Percentiles rank a stretch among this genome's conserved stretches.
Conservation (phyloP, 1,284 basidiomycete genomes). For the Ustanciosporium gigantosporum region DNA sequence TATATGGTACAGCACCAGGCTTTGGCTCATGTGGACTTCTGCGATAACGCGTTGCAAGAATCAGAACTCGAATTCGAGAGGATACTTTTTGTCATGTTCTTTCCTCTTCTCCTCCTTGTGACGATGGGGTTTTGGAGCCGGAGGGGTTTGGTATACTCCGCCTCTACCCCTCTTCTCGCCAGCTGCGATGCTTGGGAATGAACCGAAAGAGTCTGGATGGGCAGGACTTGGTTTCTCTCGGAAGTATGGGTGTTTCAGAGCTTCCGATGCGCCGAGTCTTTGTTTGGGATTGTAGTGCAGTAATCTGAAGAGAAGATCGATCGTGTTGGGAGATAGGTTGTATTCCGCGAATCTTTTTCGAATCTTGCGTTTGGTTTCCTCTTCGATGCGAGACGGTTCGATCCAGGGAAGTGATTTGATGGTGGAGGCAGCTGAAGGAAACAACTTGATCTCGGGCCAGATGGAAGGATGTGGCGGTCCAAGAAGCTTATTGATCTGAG, state of each 20-base stretch:
- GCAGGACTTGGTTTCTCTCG: slow-evolving; percentile 89
- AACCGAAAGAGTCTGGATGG: slow-evolving; percentile 94
- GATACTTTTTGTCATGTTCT: slow-evolving; percentile 5
- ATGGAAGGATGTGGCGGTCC: slow-evolving; percentile 81
- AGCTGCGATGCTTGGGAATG: slow-evolving; percentile 93
- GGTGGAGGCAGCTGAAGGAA: slow-evolving; percentile 67
- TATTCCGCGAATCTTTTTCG: slow-evolving; percentile 75
- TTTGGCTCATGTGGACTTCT: no score
- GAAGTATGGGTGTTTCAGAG: slow-evolving; percentile 88
- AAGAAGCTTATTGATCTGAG: slow-evolving; percentile 79
- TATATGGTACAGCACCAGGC: no score
- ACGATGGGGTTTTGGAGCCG: not conserved
- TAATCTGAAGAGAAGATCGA: slow-evolving; percentile 80
- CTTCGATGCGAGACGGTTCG: slow-evolving; percentile 19
- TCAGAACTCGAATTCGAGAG: slow-evolving; percentile 26
- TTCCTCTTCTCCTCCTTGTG: not conserved
- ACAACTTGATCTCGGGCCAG: slow-evolving; percentile 80
- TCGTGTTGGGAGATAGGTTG: slow-evolving; percentile 65
- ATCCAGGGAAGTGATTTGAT: not conserved
- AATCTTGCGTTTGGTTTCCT: not conserved
- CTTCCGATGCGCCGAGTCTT: slow-evolving; percentile 84
- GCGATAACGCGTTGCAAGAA: no score
- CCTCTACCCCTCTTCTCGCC: slow-evolving; percentile 70
- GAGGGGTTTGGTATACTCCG: not conserved
- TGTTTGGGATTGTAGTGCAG: slow-evolving; percentile 85